Evolutionary conservation across 805 yeast genomes (phyloP).

Genomic region (Hanseniaspora taiwanica): DNA sequence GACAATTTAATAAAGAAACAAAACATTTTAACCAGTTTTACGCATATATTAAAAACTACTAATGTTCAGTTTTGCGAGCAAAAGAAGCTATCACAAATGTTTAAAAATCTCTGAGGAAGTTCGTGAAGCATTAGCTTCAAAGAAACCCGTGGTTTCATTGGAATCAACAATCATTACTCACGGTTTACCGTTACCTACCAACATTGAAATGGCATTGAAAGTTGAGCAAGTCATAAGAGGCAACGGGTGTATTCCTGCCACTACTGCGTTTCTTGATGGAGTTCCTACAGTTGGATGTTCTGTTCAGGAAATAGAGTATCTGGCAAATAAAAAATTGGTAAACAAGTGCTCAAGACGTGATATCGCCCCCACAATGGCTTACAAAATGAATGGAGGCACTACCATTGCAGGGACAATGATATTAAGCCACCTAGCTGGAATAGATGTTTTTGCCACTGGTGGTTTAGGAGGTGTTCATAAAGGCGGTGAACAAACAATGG

Average conservation of each 20-base stretch:
- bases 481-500: constrained; percentile 63
- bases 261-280: constrained; percentile 68
- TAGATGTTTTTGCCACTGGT: constrained; percentile 81
- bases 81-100: background rate
- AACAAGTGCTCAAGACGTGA: constrained; percentile 72
- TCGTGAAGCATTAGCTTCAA: constrained; percentile 41
- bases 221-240: constrained; percentile 52
- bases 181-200: constrained; percentile 74
- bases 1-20: background rate
- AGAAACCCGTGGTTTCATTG: constrained; percentile 62
- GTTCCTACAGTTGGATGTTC: constrained; percentile 55
- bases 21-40: too few species aligned
- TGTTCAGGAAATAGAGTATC: constrained; percentile 31
- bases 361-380: constrained; percentile 56
- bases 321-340: constrained; percentile 30
- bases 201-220: constrained; percentile 53
- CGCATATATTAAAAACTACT: too few species aligned
- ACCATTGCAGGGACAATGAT: constrained; percentile 87
- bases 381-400: constrained; percentile 65
- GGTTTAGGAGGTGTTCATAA: constrained; percentile 89
- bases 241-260: constrained; percentile 69
- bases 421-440: constrained; percentile 59
- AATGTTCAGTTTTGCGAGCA: background rate
- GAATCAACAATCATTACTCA: constrained; percentile 85
- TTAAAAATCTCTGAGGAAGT: constrained; percentile 36